phyloP scores from a whole-genome alignment of 352 stramenopile species.

The Globisporangium nunn region DNA sequence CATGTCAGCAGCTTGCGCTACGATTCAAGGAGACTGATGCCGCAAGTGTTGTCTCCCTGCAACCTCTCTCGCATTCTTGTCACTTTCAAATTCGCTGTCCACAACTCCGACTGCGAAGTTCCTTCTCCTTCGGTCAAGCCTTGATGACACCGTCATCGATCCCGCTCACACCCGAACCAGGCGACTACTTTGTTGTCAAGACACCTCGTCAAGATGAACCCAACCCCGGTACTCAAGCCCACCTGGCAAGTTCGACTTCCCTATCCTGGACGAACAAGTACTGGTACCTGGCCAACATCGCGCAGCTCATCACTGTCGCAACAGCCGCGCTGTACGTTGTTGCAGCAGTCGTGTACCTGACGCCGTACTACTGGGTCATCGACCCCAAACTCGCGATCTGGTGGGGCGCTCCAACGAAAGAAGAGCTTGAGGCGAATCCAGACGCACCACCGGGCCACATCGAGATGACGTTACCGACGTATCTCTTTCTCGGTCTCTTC shows the following conservation, averaged over 20 bases:
- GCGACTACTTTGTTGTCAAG: not conserved
- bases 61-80: not conserved
- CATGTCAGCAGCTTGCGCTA: not conserved
- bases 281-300: constrained; percentile 14
- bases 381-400: constrained; percentile 14
- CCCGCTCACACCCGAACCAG: not conserved
- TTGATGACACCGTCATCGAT: not conserved
- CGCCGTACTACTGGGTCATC: constrained; percentile 16
- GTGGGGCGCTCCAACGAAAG: constrained; percentile 14
- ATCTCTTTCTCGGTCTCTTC: constrained; percentile 14
- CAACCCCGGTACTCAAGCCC: not conserved
- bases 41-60: too few species aligned
- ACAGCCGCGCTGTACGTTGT: constrained; percentile 11
- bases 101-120: not conserved
- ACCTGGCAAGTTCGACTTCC: not conserved
- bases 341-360: constrained; percentile 11
- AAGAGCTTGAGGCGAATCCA: constrained; percentile 10
- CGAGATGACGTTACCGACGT: constrained; percentile 20
- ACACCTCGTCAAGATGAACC: not conserved
- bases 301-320: constrained; percentile 7
- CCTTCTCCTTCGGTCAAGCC: not conserved
- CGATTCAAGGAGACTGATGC: too few species aligned
- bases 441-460: constrained; percentile 7
- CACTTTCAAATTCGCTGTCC: not conserved
- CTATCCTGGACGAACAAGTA: constrained; percentile 4